phyloP scores from a whole-genome alignment of 768 basidiomycete genomes.

The Psilocybe tampanensis region DNA sequence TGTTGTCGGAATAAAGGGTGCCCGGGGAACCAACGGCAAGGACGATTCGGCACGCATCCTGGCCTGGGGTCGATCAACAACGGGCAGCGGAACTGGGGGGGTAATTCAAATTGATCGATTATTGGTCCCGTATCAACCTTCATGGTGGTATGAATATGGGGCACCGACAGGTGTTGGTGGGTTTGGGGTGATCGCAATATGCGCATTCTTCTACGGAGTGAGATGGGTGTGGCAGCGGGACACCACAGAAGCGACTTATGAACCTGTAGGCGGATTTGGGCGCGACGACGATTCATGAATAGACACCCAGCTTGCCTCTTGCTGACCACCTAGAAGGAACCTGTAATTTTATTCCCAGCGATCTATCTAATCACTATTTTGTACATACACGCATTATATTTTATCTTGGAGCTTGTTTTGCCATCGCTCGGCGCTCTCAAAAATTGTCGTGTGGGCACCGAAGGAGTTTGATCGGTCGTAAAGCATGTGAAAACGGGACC shows the following conservation, averaged over 20 bases:
- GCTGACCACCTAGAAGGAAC: not conserved
- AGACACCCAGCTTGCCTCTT: not conserved
- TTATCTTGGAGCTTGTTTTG: conserved; percentile 5
- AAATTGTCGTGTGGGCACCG: too few relatives aligned
- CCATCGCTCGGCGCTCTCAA: too few relatives aligned
- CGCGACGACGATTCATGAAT: conserved; percentile 38
- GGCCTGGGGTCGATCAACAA: conserved; percentile 78
- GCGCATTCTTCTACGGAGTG: conserved; percentile 74
- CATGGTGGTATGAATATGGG: conserved; percentile 83
- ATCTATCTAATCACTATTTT: conserved; percentile 13
- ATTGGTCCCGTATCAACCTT: conserved; percentile 82
- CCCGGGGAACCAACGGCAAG: conserved; percentile 63
- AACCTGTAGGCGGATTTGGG: conserved; percentile 83
- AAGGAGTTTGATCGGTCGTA: conserved; percentile 25
- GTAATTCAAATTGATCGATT: conserved; percentile 87
- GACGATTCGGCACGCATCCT: conserved; percentile 67
- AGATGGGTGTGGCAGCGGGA: conserved; percentile 72
- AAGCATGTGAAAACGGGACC: conserved; percentile 22
- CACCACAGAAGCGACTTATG: conserved; percentile 85
- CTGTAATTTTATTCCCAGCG: conserved; percentile 7
- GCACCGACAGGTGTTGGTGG: conserved; percentile 63
- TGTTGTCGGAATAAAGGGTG: conserved; percentile 75
- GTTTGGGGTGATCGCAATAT: conserved; percentile 62
- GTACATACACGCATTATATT: conserved; percentile 15
- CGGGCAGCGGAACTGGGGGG: conserved; percentile 75